phyloP scores from a whole-genome alignment of 2,329 filamentous ascomycete species.

The Dactylella cylindrospora region DNA sequence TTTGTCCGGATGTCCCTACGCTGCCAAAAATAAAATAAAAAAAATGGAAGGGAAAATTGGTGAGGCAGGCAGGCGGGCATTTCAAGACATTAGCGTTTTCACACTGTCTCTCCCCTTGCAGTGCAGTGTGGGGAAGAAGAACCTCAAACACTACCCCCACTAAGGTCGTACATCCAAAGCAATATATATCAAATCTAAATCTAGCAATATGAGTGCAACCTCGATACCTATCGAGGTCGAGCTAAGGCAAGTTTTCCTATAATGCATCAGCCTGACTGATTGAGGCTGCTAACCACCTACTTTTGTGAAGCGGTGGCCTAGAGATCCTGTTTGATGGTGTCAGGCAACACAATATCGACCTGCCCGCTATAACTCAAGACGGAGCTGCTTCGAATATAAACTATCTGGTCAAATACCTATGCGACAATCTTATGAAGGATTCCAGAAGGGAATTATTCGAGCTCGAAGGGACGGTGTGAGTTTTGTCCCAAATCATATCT shows the following conservation, averaged over 20 bases:
- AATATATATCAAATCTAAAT: conserved; percentile 12
- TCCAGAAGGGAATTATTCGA: conserved; percentile 84
- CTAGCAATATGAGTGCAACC: conserved; percentile 10
- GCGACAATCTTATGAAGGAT: conserved; percentile 80
- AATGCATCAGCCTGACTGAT: conserved; percentile 44
- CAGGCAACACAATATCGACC: conserved; percentile 67
- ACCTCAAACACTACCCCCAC: conserved; percentile 1
- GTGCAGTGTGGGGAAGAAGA: conserved; percentile 19
- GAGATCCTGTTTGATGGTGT: conserved; percentile 91
- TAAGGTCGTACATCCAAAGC: background rate
- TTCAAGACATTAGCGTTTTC: no score
- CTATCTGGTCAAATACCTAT: conserved; percentile 76
- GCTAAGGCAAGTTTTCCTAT: conserved; percentile 56
- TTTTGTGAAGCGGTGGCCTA: conserved; percentile 70
- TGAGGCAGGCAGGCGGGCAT: no score
- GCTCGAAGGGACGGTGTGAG: conserved; percentile 82
- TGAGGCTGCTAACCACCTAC: conserved; percentile 12
- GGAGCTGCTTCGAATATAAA: conserved; percentile 64
- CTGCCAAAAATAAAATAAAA: no score
- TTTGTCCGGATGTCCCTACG: conserved; percentile 35
- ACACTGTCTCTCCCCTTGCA: background rate
- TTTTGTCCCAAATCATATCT: conserved; percentile 48
- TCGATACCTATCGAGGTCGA: conserved; percentile 45
- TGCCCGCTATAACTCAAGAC: conserved; percentile 65
- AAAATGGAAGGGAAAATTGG: no score